Conservation (phyloP, 169 alveolate species). For the Toxoplasma gondii region DNA sequence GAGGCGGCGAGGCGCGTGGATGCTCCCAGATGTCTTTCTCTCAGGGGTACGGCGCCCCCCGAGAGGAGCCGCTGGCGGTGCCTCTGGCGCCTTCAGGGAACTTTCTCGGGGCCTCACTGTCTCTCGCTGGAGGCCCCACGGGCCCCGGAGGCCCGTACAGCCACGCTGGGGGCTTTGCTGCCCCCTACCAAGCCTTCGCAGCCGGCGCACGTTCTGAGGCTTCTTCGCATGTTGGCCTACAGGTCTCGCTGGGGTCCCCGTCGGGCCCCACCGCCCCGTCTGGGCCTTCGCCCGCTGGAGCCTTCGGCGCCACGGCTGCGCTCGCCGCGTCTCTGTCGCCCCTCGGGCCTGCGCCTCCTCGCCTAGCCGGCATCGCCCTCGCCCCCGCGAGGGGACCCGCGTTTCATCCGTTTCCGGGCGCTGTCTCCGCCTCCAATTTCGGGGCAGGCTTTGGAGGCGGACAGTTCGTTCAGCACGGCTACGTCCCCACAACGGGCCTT, state of each 20-base stretch:
- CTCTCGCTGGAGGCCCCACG: background rate
- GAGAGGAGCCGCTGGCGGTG: background rate
- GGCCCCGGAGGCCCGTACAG: background rate
- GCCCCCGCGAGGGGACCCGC: background rate
- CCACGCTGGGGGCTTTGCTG: background rate
- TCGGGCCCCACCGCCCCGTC: too few species aligned
- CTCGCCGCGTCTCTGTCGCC: too few species aligned
- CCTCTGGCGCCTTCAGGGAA: background rate
- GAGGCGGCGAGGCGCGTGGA: background rate
- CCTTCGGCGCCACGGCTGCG: too few species aligned
- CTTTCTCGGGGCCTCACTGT: background rate
- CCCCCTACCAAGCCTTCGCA: background rate
- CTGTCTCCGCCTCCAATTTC: background rate
- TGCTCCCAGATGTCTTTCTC: background rate
- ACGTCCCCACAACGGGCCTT: conserved; percentile 3
- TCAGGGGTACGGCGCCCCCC: background rate
- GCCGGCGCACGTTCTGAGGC: too few species aligned
- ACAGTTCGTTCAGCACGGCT: background rate
- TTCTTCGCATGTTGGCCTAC: too few species aligned
- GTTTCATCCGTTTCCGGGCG: too few species aligned
- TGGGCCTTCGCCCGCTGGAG: too few species aligned
- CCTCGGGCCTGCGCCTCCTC: background rate
- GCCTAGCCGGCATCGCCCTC: background rate
- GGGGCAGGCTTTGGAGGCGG: background rate
- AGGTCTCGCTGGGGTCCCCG: too few species aligned